Evolutionary conservation across 116 monocot genomes (phyloP).

Genomic region (Phalaenopsis hybrid): DNA sequence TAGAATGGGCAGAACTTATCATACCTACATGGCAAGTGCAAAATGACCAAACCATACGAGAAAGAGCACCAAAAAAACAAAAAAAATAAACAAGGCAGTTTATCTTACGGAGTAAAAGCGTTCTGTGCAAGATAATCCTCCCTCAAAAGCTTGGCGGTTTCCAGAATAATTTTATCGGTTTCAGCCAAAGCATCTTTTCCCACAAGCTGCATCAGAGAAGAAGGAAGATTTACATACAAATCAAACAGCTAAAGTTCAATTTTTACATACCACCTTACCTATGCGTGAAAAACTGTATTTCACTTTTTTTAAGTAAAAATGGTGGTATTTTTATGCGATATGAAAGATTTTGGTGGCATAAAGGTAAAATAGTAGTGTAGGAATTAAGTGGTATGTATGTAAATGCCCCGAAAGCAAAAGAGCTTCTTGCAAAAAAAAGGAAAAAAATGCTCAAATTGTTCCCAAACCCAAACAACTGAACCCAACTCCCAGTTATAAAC

Average conservation of each 20-base stretch:
- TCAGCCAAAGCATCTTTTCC: slow-evolving; percentile 99
- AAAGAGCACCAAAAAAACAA: not conserved
- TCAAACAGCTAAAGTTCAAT: no score
- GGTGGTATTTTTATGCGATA: no score
- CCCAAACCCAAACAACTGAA: not conserved
- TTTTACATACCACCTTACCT: no score
- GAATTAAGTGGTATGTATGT: no score
- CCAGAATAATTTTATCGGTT: slow-evolving; percentile 89
- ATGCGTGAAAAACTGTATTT: no score
- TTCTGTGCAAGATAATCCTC: slow-evolving; percentile 99
- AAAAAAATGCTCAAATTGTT: not conserved
- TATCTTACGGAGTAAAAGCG: slow-evolving; percentile 89
- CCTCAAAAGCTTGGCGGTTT: slow-evolving; percentile 97
- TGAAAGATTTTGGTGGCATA: no score
- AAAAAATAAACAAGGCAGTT: not conserved
- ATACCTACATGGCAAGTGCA: slow-evolving; percentile 39
- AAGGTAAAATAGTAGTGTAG: no score
- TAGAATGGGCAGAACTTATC: slow-evolving; percentile 99
- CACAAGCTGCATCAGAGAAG: slow-evolving; percentile 64
- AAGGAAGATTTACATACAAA: not conserved
- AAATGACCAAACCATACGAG: not conserved
- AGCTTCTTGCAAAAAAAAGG: not conserved
- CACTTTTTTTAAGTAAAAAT: no score
- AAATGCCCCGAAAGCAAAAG: not conserved
- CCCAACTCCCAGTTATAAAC: not conserved